Percentiles rank a stretch among this genome's conserved stretches.
Evolutionary conservation across 441 rosid genomes (phyloP).

Genomic region (Flueggea neowawraea): DNA sequence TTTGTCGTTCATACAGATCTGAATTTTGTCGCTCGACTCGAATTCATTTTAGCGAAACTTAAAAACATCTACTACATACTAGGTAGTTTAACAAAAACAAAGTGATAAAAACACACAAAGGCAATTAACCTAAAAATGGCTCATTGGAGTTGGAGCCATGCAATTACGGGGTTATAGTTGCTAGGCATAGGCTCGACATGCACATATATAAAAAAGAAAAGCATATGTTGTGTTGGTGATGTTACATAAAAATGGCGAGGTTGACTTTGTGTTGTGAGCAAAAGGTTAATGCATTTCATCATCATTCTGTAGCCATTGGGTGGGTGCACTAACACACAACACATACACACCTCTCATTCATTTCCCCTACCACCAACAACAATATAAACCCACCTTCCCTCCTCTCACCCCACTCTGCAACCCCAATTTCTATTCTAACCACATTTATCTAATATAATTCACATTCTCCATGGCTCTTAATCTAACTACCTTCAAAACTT

Average conservation of each 20-base stretch:
- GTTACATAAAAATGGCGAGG: slow-evolving; percentile 13
- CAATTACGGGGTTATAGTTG: slow-evolving; percentile 5
- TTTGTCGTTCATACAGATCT: too few species aligned
- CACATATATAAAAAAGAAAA: too few species aligned
- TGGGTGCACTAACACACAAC: slow-evolving; percentile 30
- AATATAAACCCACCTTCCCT: not conserved
- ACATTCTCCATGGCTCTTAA: slow-evolving; percentile 23
- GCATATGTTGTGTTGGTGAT: not conserved
- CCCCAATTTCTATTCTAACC: not conserved
- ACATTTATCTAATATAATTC: not conserved
- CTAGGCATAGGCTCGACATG: too few species aligned
- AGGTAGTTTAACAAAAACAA: not conserved
- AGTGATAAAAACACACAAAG: not conserved
- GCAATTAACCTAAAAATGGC: slow-evolving; percentile 12
- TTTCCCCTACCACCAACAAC: not conserved
- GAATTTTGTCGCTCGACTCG: too few species aligned
- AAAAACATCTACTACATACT: too few species aligned
- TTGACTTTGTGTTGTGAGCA: slow-evolving; percentile 35
- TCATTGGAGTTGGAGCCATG: slow-evolving; percentile 23
- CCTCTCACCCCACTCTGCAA: not conserved
- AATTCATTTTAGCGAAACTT: too few species aligned
- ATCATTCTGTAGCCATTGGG: slow-evolving; percentile 40
- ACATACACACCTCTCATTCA: not conserved
- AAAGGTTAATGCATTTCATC: slow-evolving; percentile 26
- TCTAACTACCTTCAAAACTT: slow-evolving; percentile 26